Base-by-base conservation (phyloP, 2,329 filamentous ascomycete genomes). In the Aspergillus sp. region DNA sequence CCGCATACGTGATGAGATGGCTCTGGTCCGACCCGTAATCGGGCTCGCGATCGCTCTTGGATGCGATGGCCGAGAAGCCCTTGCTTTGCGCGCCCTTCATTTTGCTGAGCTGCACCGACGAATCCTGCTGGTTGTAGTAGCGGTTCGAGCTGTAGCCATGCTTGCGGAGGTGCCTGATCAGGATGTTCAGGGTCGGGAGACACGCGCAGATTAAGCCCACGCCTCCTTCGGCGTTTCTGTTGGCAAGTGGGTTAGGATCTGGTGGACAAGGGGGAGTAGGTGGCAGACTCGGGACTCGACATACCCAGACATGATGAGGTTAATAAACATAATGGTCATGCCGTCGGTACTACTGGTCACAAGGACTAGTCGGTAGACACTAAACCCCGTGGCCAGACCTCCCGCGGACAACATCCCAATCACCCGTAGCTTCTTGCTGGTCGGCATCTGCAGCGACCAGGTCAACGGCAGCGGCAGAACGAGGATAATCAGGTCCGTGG, bases 261-360 rank as follows among this genome's bases (percentile, higher is more conserved):
- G 19, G 6, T 22, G 10, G 19, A 22, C 10, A 22, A 10, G 6
- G 19, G 5, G 5, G 5, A 10, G 6, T 5, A 6, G 19, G 19
- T 22, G 4, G 3, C 2, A 12, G 6, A n/a, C n/a, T n/a, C n/a
- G n/a, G n/a, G n/a, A n/a, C n/a, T n/a, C n/a, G 5, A 42, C 56
- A 36, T 54, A 62, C 59, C 58, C 60, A 4, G 55, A 59, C 2
- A 63, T 39, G 30, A 61, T 56, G 6, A 61, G 49, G 13, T 52
- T 49, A 13, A 43, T 48, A 27, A 62, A 63, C 5, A 60, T 37
- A 7, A 60, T 48, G 1, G 55, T 60, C 36, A 48, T 35, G 32
- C 63, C 53, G 0, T 29, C n/a, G 0, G 53, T 51, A 10, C 35
- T 41, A 1, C 57, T 57, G 12, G 58, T 11, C 15, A 63, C 58